Base-by-base conservation (phyloP, 192 early-diverging fungal genomes). In the Coemansia biformis region DNA sequence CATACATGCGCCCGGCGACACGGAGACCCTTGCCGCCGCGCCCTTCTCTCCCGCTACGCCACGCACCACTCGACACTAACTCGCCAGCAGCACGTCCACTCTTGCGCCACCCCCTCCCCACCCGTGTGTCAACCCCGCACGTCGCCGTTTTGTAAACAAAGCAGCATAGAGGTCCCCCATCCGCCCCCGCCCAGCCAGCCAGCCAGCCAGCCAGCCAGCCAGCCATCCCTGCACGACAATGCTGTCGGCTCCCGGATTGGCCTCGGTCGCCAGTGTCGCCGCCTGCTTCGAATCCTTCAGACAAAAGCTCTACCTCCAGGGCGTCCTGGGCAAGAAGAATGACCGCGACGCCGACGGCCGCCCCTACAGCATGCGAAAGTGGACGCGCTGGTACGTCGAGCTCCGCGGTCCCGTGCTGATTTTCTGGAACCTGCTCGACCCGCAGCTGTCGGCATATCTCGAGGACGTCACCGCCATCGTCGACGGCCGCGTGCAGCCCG, bases 381-480 rank as follows among this genome's bases (percentile, higher is more conserved):
- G 88, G 88, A 78, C 79, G 16, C 78, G 78, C 22, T 87, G 81
- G 65, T 83, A 81, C 50, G 83, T 80, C 6, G 88, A 90, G 74
- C 61, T 87, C 34, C 62, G 79, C 38, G 88, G 88, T 12, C 78
- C 86, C 5, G 65, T 79, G 15, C 65, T 90, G 42, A 65, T 78
- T 43, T 75, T 90, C 29, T 82, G 79, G 76, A 81, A 81, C 19
- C 58, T 78, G 16, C 50, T 73, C 7, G 65, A 73, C 38, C 39
- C 69, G 17, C 63, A 75, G 59, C 71, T 75, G 8, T 57, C 71
- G 12, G 64, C 71, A n/a, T 68, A 75, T 28, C 57, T 75, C 19
- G 72, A 68, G 43, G 71, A 66, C 55, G 56, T 75, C 29, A 75
- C 72, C 22, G 54, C 76, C 19, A 68, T 74, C 34, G 64, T 69